phyloP scores from a whole-genome alignment of 208 protist species.

The Crithidia bombi region DNA sequence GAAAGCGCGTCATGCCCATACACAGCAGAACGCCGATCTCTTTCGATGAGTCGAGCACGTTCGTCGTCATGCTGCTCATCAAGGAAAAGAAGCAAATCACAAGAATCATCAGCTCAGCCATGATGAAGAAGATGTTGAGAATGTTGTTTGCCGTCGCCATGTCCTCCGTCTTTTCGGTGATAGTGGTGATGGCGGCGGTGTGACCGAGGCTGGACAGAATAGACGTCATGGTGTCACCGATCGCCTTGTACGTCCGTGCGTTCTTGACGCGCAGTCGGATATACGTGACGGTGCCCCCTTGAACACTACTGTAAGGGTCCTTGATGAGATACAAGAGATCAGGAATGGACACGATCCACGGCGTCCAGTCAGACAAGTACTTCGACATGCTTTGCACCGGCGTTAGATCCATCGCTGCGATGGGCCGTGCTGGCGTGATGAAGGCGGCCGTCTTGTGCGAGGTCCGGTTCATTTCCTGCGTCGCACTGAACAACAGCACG shows the following conservation, averaged over 20 bases:
- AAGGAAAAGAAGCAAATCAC: conserved; percentile 95
- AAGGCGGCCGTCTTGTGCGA: neutral
- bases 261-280: conserved; percentile 18
- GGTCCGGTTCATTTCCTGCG: neutral
- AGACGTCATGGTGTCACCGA: conserved; percentile 16
- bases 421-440: conserved; percentile 8
- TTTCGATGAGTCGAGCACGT: conserved; percentile 94
- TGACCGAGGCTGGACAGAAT: neutral
- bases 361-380: conserved; percentile 18
- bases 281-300: conserved; percentile 1
- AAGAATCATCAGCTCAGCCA: conserved; percentile 90
- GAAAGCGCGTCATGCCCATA: conserved; percentile 80
- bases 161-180: conserved; percentile 28
- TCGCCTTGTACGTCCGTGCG: neutral
- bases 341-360: conserved; percentile 28
- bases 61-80: conserved; percentile 91
- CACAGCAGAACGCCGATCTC: conserved; percentile 95
- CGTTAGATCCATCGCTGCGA: conserved; percentile 33
- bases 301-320: conserved; percentile 21
- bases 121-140: conserved; percentile 92
- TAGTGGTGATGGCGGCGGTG: conserved; percentile 12
- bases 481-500: neutral
- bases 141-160: conserved; percentile 57
- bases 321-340: conserved; percentile 8
- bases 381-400: conserved; percentile 31